These are phyloP conservation scores for Tulasnella sp. DNA, from an alignment of 768 basidiomycete genomes.

Conservation along the genomic window DNA sequence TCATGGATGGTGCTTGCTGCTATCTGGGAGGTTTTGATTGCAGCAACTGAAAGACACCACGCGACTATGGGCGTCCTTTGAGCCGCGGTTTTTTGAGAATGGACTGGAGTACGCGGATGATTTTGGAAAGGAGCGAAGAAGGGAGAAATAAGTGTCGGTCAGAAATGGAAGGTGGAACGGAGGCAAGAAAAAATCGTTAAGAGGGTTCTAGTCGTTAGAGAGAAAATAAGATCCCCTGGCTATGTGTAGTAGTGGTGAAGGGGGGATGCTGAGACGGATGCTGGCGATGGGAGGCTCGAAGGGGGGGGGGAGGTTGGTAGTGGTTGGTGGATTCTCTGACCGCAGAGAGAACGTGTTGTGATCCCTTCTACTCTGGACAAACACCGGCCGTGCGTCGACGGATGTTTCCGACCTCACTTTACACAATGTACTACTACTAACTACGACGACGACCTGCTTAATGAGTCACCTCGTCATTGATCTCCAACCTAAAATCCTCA, in stretches of 20 bases:
- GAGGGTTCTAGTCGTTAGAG: constrained; percentile 4
- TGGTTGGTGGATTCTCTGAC: neutral
- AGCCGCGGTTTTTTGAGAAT: constrained; percentile 8
- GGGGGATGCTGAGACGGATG: neutral
- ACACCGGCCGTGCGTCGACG: neutral
- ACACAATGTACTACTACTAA: neutral
- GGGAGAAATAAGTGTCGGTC: neutral
- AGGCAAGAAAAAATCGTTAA: neutral
- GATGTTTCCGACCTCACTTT: neutral
- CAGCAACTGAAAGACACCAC: neutral
- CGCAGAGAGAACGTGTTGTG: neutral
- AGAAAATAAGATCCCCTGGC: neutral
- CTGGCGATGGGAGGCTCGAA: neutral
- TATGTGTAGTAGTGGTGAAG: neutral
- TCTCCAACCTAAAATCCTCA: constrained; percentile 55
- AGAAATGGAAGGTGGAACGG: neutral
- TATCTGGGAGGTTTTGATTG: neutral
- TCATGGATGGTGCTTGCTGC: constrained; percentile 6
- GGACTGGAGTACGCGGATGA: neutral
- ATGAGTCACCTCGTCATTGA: neutral
- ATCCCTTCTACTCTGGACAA: neutral
- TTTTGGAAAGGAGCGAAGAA: constrained; percentile 1
- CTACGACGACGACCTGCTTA: neutral
- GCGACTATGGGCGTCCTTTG: neutral
- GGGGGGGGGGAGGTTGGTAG: neutral